Evolutionary conservation across 2,329 filamentous ascomycete species (phyloP).

Genomic region (Diaporthe batatas): DNA sequence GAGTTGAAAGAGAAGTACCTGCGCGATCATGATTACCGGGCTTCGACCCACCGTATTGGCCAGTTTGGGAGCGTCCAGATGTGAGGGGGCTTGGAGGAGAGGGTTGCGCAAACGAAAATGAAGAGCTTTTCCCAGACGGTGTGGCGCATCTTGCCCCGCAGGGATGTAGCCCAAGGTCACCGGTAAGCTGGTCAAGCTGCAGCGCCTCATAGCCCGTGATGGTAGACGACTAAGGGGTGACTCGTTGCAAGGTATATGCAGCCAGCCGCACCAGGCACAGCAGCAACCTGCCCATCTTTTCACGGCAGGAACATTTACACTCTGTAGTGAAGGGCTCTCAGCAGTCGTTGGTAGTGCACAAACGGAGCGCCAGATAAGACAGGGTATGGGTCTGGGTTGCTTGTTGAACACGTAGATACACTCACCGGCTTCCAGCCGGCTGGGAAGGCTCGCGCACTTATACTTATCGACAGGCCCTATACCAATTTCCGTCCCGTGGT

Average conservation of each 20-base stretch:
- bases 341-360: neutral
- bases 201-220: neutral
- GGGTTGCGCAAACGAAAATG: constrained; percentile 40
- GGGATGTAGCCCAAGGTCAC: constrained; percentile 9
- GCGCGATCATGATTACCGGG: neutral
- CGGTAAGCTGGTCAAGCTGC: neutral
- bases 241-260: constrained; percentile 35
- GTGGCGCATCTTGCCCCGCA: constrained; percentile 35
- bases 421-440: neutral
- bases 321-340: neutral
- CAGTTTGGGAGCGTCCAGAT: neutral
- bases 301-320: neutral
- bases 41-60: neutral
- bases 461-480: no score
- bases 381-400: neutral
- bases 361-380: neutral
- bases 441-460: neutral
- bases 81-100: neutral
- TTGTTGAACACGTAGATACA: neutral
- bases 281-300: constrained; percentile 17
- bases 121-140: constrained; percentile 34
- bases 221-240: neutral
- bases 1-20: neutral
- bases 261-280: constrained; percentile 20
- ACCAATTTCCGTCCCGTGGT: neutral